Percentiles rank a stretch among this genome's conserved stretches.
Evolutionary conservation across 1,284 basidiomycete species (phyloP).

Genomic region (Mycena sp.): DNA sequence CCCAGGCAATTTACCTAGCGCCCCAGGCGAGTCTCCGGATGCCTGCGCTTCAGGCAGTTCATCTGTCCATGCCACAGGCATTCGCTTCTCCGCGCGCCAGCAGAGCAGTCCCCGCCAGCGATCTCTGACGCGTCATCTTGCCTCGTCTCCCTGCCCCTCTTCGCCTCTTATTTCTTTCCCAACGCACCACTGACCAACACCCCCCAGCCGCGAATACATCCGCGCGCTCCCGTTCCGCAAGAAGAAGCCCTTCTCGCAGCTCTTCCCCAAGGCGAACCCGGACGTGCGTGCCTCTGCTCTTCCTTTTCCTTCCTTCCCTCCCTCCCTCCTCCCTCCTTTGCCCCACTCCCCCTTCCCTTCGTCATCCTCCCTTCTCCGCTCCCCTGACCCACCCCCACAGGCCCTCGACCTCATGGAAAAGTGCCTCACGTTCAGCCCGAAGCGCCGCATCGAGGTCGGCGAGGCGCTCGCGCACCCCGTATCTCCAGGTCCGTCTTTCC

Average conservation of each 20-base stretch:
- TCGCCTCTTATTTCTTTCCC: not conserved
- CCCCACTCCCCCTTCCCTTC: not conserved
- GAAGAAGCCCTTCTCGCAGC: constrained; percentile 77
- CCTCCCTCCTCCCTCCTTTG: not conserved
- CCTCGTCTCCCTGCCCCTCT: too few species aligned
- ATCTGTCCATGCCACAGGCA: too few species aligned
- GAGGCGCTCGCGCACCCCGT: constrained; percentile 94
- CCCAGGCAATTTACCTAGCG: too few species aligned
- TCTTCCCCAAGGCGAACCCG: constrained; percentile 86
- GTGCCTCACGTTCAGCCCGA: constrained; percentile 93
- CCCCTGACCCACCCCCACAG: constrained; percentile 33
- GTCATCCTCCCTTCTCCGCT: not conserved
- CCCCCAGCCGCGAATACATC: constrained; percentile 86
- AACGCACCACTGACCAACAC: not conserved
- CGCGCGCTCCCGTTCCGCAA: constrained; percentile 93
- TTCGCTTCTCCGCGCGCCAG: too few species aligned
- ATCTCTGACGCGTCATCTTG: too few species aligned
- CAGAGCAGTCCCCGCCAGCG: too few species aligned
- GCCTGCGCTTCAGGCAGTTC: too few species aligned
- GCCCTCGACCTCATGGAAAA: constrained; percentile 92
- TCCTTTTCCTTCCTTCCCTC: not conserved
- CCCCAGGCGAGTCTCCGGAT: too few species aligned
- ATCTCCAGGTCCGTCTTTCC: constrained; percentile 59
- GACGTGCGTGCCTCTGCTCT: too few species aligned
- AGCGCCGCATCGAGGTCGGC: constrained; percentile 88